These are phyloP conservation scores for Ploettnerulaceae sp. DNA, from an alignment of 2,329 filamentous ascomycete genomes.

Conservation along the genomic window DNA sequence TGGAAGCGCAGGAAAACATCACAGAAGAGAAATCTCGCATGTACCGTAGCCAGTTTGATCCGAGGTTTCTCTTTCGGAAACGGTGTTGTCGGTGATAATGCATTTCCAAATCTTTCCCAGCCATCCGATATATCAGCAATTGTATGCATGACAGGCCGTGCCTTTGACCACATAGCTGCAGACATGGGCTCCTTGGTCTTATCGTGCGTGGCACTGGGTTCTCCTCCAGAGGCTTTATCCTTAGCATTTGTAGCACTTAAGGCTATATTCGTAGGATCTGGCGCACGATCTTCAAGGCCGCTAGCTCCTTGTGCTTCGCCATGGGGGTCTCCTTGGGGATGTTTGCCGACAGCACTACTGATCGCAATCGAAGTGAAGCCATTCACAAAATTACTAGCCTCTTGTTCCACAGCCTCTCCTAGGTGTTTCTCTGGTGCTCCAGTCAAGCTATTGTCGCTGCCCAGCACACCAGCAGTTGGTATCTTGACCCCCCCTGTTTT, in stretches of 20 bases:
- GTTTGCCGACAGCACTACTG: slow-evolving; percentile 71
- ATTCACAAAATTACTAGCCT: slow-evolving; percentile 76
- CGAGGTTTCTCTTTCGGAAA: slow-evolving; percentile 50
- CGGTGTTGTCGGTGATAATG: slow-evolving; percentile 47
- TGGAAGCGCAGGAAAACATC: background rate
- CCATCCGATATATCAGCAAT: slow-evolving; percentile 55
- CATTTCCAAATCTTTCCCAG: slow-evolving; percentile 60
- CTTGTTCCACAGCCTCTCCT: slow-evolving; percentile 77
- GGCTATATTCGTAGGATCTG: slow-evolving; percentile 57
- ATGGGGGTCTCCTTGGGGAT: slow-evolving; percentile 59
- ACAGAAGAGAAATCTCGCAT: background rate
- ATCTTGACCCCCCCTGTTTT: slow-evolving; percentile 72
- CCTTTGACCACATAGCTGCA: slow-evolving; percentile 70
- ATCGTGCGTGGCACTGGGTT: slow-evolving; percentile 52
- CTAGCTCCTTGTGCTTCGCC: slow-evolving; percentile 19
- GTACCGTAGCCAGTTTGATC: slow-evolving; percentile 47
- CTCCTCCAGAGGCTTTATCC: slow-evolving; percentile 46
- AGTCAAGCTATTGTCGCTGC: slow-evolving; percentile 70
- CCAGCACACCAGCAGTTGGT: slow-evolving; percentile 69
- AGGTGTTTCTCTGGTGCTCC: slow-evolving; percentile 79
- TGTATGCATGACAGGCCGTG: slow-evolving; percentile 66
- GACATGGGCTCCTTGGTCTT: slow-evolving; percentile 77
- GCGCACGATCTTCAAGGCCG: slow-evolving; percentile 46
- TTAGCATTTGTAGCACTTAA: slow-evolving; percentile 47
- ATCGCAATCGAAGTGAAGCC: slow-evolving; percentile 67